Base-by-base conservation (phyloP, 2,329 filamentous ascomycete species). In the Neonectria coccinea region DNA sequence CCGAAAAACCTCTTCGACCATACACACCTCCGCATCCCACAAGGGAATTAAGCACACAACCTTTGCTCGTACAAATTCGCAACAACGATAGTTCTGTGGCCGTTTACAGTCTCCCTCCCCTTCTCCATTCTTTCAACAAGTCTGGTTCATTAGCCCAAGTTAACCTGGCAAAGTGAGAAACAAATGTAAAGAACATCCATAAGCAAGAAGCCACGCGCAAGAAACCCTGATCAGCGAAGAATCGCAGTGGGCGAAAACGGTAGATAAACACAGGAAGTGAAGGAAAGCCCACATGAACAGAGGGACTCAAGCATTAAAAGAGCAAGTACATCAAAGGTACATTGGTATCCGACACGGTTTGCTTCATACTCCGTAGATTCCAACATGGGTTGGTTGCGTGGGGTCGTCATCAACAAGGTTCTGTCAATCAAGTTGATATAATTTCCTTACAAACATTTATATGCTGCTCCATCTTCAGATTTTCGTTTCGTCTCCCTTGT, bases 331-430 rank as follows among this genome's bases (percentile, higher is more conserved):
- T 60, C 48, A 58, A 54, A 45, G 45, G 50, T 73, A 71, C 67
- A 73, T 56, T 75, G 72, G 72, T 75, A 75, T 76, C 69, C 66
- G 68, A 72, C 70, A 76, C 54, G 48, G 56, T 57, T 54, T 29
- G 55, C 57, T 62, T 66, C 56, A 59, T 65, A 66, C 65, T 60
- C 68, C 55, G 29, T 33, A 22, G 59, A 31, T 54, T 63, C 60
- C 60, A 41, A 58, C 55, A 57, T 59, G 42, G 36, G 44, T 59
- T 60, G 60, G 47, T 59, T 60, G 60, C 58, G 36, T 64, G 59
- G 70, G 45, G 52, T 60, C 58, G 54, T 72, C 64, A 66, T 62
- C 64, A 69, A 70, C 57, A 70, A 66, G 56, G 41, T 50, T 61
- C 56, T 59, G 60, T 70, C 59, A 66, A 59, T 67, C 67, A 67